Conservation (phyloP, 129 eudicot species). For the Centaurea solstitialis region DNA sequence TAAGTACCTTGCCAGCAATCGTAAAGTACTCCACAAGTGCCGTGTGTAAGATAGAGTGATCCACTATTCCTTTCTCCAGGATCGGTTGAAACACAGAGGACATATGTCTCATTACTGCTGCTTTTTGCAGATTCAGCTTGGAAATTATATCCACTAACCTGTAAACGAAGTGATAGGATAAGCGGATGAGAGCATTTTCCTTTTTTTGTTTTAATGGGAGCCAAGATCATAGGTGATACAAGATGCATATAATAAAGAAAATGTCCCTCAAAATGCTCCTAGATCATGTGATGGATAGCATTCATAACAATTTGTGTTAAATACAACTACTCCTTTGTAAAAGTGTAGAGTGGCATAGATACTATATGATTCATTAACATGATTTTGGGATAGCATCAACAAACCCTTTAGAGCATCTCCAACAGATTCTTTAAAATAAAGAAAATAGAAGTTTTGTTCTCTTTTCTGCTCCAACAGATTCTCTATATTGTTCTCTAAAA, state of each 20-base stretch:
- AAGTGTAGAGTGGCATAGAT: not conserved
- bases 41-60: conserved; percentile 84
- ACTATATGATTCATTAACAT: not conserved
- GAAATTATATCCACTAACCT: conserved; percentile 85
- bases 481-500: too few relatives aligned
- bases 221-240: not conserved
- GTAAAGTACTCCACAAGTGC: conserved; percentile 69
- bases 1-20: conserved; percentile 78
- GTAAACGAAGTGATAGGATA: conserved; percentile 6
- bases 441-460: too few relatives aligned
- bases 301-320: not conserved
- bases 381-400: not conserved
- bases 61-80: conserved; percentile 90
- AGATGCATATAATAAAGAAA: not conserved
- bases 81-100: conserved; percentile 73
- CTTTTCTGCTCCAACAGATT: too few relatives aligned
- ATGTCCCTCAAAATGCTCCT: too few relatives aligned
- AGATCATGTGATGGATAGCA: too few relatives aligned
- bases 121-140: conserved; percentile 68
- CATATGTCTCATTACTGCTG: conserved; percentile 88
- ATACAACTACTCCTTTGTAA: not conserved
- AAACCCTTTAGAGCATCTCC: not conserved
- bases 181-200: not conserved
- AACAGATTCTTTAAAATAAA: too few relatives aligned
- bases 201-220: not conserved